These are phyloP conservation scores for Camelina sativa DNA, from an alignment of 345 rosid genomes.

Conservation along the genomic window DNA sequence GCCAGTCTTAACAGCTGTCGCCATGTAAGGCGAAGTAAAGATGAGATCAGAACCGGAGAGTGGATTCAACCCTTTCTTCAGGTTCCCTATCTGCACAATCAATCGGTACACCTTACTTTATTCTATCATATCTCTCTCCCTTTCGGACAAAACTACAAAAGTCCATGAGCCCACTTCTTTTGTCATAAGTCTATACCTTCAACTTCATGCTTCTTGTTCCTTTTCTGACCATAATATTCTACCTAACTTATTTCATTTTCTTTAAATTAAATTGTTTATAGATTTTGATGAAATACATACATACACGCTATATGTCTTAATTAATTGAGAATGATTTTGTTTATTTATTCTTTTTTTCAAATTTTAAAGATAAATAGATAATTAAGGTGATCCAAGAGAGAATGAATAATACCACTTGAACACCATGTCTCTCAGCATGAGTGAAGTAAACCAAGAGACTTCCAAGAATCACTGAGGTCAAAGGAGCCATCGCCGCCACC, in stretches of 20 bases:
- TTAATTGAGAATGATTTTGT: neutral
- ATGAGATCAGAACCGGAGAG: slow-evolving; percentile 64
- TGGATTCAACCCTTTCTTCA: slow-evolving; percentile 91
- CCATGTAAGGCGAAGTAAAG: slow-evolving; percentile 68
- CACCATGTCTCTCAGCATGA: slow-evolving; percentile 94
- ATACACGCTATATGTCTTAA: slow-evolving; percentile 2
- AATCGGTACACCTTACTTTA: slow-evolving; percentile 22
- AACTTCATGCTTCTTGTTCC: slow-evolving; percentile 35
- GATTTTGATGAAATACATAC: neutral
- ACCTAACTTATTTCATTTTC: neutral
- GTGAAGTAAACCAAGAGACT: slow-evolving; percentile 82
- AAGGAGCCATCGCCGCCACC: slow-evolving; percentile 92
- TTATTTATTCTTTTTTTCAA: neutral
- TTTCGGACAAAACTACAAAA: slow-evolving; percentile 17
- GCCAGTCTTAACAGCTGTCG: slow-evolving; percentile 73
- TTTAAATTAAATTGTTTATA: neutral
- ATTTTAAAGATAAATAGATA: neutral
- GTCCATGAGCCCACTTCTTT: slow-evolving; percentile 24
- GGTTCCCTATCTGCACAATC: slow-evolving; percentile 68
- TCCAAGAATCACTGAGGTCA: slow-evolving; percentile 82
- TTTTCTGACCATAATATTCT: slow-evolving; percentile 36
- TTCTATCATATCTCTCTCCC: neutral
- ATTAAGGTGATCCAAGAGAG: neutral
- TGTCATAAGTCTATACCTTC: slow-evolving; percentile 9
- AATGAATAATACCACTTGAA: slow-evolving; percentile 70